Conservation (phyloP, 2,329 filamentous ascomycete species). For the Seiridium unicorne region DNA sequence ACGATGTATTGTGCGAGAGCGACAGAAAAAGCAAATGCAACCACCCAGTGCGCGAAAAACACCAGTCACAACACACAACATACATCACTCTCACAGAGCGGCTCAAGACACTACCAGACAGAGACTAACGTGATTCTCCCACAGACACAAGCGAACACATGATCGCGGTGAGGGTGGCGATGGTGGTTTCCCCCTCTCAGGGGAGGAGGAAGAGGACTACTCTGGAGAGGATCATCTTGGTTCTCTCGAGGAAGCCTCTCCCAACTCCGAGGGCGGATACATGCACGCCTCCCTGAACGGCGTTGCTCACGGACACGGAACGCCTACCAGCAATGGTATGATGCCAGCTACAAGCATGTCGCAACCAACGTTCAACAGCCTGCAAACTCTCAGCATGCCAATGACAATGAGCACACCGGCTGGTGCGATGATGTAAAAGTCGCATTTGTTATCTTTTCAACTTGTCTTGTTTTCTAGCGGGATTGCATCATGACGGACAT, state of each 20-base stretch:
- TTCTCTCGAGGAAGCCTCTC: constrained; percentile 76
- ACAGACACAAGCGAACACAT: constrained; percentile 80
- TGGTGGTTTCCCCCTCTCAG: constrained; percentile 61
- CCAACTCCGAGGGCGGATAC: constrained; percentile 68
- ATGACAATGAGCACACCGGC: constrained; percentile 60
- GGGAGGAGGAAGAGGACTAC: constrained; percentile 82
- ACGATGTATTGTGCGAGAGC: constrained; percentile 33
- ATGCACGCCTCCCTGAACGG: constrained; percentile 50
- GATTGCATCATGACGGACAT: constrained; percentile 17
- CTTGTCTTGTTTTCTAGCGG: constrained; percentile 16
- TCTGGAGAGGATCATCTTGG: constrained; percentile 82
- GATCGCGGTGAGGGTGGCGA: constrained; percentile 64
- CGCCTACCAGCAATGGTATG: constrained; percentile 24
- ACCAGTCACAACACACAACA: constrained; percentile 25
- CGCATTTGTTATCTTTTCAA: constrained; percentile 11
- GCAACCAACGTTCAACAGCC: constrained; percentile 49
- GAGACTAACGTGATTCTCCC: constrained; percentile 36
- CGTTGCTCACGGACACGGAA: constrained; percentile 33
- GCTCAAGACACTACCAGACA: neutral
- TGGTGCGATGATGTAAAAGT: constrained; percentile 33
- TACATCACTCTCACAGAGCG: constrained; percentile 6
- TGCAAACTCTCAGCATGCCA: constrained; percentile 63
- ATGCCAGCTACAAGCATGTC: constrained; percentile 25
- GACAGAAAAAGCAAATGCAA: constrained; percentile 24
- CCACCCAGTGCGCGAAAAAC: constrained; percentile 30